phyloP scores from a whole-genome alignment of 495 filamentous ascomycete genomes.

The Aspergillus affinis region DNA sequence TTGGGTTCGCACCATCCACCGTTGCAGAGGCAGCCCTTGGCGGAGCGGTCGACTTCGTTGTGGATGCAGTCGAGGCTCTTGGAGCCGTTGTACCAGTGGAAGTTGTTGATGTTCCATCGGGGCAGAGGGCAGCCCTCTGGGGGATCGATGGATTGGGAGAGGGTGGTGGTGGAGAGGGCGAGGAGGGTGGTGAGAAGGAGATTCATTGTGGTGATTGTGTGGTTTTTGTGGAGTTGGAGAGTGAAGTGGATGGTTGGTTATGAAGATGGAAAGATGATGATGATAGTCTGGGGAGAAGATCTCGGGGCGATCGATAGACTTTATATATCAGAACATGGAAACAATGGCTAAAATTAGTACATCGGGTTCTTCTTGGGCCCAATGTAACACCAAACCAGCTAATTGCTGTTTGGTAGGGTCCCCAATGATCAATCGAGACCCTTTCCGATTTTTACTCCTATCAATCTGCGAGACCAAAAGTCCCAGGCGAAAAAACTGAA shows the following conservation, averaged over 20 bases:
- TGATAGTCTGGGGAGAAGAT: background rate
- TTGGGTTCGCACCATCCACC: constrained; percentile 29
- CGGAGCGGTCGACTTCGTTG: constrained; percentile 28
- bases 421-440: too few species aligned
- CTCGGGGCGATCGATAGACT: background rate
- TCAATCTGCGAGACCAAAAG: too few species aligned
- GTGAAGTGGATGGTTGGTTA: background rate
- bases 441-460: too few species aligned
- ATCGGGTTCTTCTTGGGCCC: too few species aligned
- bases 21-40: constrained; percentile 32
- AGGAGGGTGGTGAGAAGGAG: constrained; percentile 10
- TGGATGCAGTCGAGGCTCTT: constrained; percentile 39
- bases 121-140: constrained; percentile 35
- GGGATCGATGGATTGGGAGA: constrained; percentile 26
- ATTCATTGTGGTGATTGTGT: background rate
- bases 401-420: too few species aligned
- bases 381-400: too few species aligned
- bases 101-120: constrained; percentile 31
- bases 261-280: background rate
- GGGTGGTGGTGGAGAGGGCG: constrained; percentile 4
- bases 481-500: too few species aligned
- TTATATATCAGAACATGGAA: background rate
- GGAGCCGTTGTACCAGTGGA: constrained; percentile 38
- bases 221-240: background rate
- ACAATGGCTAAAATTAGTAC: too few species aligned